phyloP scores from a whole-genome alignment of 2,329 filamentous ascomycete genomes.

The Fusarium lateritium region DNA sequence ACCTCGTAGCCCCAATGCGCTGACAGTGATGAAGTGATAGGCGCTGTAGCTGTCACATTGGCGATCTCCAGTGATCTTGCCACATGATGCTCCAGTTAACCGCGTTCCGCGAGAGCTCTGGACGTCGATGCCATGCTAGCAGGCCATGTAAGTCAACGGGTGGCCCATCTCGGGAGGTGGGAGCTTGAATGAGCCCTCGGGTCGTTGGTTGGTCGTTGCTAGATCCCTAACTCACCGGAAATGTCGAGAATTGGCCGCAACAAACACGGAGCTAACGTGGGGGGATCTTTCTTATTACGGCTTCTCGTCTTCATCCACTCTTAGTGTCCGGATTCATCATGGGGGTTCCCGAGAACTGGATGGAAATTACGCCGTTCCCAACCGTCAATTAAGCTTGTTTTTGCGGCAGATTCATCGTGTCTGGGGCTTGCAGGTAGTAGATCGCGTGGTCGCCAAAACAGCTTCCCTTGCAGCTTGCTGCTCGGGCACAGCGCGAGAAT shows the following conservation, averaged over 20 bases:
- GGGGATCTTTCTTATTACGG: not conserved
- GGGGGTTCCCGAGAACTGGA: conserved; percentile 1
- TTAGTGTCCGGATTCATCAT: not conserved
- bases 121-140: not conserved
- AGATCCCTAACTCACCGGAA: not conserved
- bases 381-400: conserved; percentile 43
- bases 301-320: not conserved
- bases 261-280: conserved; percentile 2
- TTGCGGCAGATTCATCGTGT: conserved; percentile 7
- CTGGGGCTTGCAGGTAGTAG: conserved; percentile 15
- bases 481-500: not conserved
- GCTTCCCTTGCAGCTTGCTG: not conserved
- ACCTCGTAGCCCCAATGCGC: not conserved
- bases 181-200: not conserved
- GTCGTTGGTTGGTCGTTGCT: conserved; percentile 1
- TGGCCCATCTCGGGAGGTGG: not conserved
- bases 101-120: not conserved
- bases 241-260: not conserved
- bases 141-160: not conserved
- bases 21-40: not conserved
- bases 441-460: conserved; percentile 13
- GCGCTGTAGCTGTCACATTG: not conserved
- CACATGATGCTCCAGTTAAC: not conserved
- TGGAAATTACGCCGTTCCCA: conserved; percentile 10
- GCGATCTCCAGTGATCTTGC: not conserved